Evolutionary conservation across 495 filamentous ascomycete genomes (phyloP), one percentile per base, ranked within the genome.

Genomic region (Aspergillus sclerotioniger): DNA sequence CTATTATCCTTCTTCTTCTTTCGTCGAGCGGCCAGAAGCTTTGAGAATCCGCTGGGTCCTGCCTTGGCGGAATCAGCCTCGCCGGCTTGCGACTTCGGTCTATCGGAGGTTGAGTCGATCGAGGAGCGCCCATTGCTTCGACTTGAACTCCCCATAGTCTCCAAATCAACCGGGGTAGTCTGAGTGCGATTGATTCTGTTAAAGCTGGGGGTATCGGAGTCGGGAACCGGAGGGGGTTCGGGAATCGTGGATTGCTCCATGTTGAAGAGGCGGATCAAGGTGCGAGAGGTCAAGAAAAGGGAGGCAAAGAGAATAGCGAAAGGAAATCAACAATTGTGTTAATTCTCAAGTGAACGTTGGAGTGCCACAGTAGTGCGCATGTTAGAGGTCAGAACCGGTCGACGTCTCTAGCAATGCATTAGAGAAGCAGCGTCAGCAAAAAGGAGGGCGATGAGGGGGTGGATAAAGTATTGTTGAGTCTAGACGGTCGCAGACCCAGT

Each of bases 21-120:
- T 16, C 72, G 67, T n/a, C 79, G 71, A 15, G 75, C 68, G 28
- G 79, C 74, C 51, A 86, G 74, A 35, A 86, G 66, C 64, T 81
- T 84, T 3, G 83, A 80, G 43, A 84, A 74, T 32, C 76, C 76
- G 69, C 70, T 76, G 56, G 68, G 54, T 28, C 65, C 69, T 67
- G 67, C 63, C 67, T 63, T 77, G 51, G 62, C 62, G 57, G 69
- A 63, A 63, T 78, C 72, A 1, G 66, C 65, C 50, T 76, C 69
- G 56, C 71, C 74, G 44, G 71, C 67, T 54, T 78, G 77, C 33
- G 72, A 71, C 62, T 71, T 75, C 8, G 73, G 73, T 54, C 71
- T 67, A 57, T 82, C 80, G 20, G 61, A 56, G 3, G 62, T 71
- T 15, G 76, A 79, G 33, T 77, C 76, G 17, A 71, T 64, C 10